These are phyloP conservation scores for Pichia membranifaciens DNA, from an alignment of 805 yeast genomes.

Conservation along the genomic window DNA sequence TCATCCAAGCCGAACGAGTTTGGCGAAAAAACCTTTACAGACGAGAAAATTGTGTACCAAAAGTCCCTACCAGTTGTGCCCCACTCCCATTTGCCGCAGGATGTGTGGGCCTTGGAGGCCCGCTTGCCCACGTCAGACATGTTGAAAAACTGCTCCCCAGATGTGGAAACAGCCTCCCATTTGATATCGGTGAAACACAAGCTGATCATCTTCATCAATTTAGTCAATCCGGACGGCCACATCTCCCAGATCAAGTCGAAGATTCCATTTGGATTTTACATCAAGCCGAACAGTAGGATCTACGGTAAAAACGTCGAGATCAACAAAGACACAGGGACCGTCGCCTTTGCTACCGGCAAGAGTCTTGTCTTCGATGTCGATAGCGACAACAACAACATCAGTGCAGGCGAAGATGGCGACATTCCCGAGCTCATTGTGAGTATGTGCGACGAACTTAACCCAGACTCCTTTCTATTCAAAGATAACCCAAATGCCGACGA, in stretches of 20 bases:
- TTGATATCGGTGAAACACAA: conserved; percentile 41
- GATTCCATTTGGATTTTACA: conserved; percentile 40
- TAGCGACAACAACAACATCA: background rate
- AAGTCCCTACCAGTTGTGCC: conserved; percentile 33
- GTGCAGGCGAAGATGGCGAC: too few species aligned
- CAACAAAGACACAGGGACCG: conserved; percentile 12
- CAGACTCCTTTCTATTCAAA: conserved; percentile 13
- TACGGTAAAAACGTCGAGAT: conserved; percentile 23
- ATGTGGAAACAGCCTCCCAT: conserved; percentile 32
- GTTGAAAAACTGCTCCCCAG: conserved; percentile 38
- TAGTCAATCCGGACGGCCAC: conserved; percentile 46
- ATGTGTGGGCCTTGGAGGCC: conserved; percentile 43
- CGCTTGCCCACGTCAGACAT: conserved; percentile 36
- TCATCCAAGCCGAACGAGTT: conserved; percentile 18
- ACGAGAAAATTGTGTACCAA: conserved; percentile 28
- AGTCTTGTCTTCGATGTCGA: background rate
- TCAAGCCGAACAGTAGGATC: conserved; percentile 32
- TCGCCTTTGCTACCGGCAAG: background rate
- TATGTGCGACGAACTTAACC: conserved; percentile 5
- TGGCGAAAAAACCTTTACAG: conserved; percentile 21
- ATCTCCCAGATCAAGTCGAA: conserved; percentile 47
- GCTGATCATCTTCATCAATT: conserved; percentile 37
- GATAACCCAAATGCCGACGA: conserved; percentile 3
- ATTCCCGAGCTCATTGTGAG: conserved; percentile 9
- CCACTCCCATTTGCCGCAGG: conserved; percentile 32